phyloP scores from a whole-genome alignment of 805 yeast genomes.

The Kluyveromyces lactis region DNA sequence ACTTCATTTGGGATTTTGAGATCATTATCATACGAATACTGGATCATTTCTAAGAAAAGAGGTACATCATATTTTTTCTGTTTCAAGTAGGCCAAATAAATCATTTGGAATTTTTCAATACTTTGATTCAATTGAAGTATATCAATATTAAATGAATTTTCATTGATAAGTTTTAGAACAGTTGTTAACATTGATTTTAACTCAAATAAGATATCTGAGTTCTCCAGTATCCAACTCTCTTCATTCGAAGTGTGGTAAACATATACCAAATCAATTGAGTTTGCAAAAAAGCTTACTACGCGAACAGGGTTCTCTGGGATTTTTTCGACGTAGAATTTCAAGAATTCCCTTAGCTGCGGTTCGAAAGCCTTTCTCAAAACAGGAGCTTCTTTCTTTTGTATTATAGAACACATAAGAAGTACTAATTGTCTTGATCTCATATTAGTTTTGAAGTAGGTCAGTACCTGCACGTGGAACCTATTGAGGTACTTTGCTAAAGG shows the following conservation, averaged over 20 bases:
- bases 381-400: conserved; percentile 24
- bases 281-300: conserved; percentile 45
- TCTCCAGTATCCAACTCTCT: conserved; percentile 49
- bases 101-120: conserved; percentile 47
- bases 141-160: conserved; percentile 25
- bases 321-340: conserved; percentile 41
- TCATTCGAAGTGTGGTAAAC: conserved; percentile 30
- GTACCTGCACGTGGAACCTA: conserved; percentile 69
- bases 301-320: conserved; percentile 27
- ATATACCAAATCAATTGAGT: conserved; percentile 53
- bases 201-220: conserved; percentile 28
- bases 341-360: conserved; percentile 41
- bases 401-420: conserved; percentile 27
- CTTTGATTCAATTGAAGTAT: conserved; percentile 71
- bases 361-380: conserved; percentile 51
- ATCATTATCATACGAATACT: conserved; percentile 23
- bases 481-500: conserved; percentile 84
- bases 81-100: conserved; percentile 35
- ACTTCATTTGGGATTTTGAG: conserved; percentile 32
- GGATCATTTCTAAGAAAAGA: conserved; percentile 35
- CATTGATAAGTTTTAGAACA: conserved; percentile 19
- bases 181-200: conserved; percentile 22
- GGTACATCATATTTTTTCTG: conserved; percentile 28
- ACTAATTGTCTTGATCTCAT: conserved; percentile 57
- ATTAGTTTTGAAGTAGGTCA: conserved; percentile 59